These are phyloP conservation scores for Thermothelomyces thermophilus DNA, from an alignment of 2,329 filamentous ascomycete genomes.

Conservation along the genomic window DNA sequence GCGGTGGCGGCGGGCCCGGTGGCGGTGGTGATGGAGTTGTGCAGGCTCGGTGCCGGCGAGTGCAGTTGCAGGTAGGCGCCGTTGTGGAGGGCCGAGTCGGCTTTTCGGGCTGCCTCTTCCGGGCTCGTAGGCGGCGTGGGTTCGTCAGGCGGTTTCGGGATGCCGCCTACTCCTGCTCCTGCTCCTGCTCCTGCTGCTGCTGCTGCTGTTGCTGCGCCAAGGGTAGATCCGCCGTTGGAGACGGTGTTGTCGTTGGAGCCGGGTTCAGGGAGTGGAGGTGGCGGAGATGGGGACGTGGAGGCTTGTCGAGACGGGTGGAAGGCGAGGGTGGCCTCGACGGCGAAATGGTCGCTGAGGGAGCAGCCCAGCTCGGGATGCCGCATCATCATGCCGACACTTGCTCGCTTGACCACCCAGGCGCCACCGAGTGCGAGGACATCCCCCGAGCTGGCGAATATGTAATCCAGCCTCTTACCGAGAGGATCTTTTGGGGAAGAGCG, in stretches of 20 bases:
- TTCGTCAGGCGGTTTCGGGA: background rate
- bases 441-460: slow-evolving; percentile 73
- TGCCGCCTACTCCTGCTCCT: too few species aligned
- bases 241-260: slow-evolving; percentile 6
- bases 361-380: slow-evolving; percentile 75
- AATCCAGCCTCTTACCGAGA: slow-evolving; percentile 82
- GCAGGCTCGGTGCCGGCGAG: slow-evolving; percentile 30
- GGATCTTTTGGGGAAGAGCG: slow-evolving; percentile 52
- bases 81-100: slow-evolving; percentile 27
- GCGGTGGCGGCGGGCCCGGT: too few species aligned
- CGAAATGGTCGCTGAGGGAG: slow-evolving; percentile 92
- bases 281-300: slow-evolving; percentile 3
- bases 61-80: slow-evolving; percentile 37
- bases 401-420: slow-evolving; percentile 63
- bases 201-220: too few species aligned
- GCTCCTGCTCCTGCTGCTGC: too few species aligned
- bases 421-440: slow-evolving; percentile 28
- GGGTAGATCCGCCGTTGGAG: slow-evolving; percentile 12
- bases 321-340: slow-evolving; percentile 71
- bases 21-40: background rate
- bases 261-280: slow-evolving; percentile 10
- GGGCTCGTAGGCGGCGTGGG: background rate
- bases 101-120: slow-evolving; percentile 18
- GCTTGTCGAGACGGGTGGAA: slow-evolving; percentile 34
- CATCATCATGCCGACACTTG: slow-evolving; percentile 70